Percentiles rank a stretch among this genome's conserved stretches.
phyloP scores from a whole-genome alignment of 768 basidiomycete genomes.

The Saitozyma podzolica region DNA sequence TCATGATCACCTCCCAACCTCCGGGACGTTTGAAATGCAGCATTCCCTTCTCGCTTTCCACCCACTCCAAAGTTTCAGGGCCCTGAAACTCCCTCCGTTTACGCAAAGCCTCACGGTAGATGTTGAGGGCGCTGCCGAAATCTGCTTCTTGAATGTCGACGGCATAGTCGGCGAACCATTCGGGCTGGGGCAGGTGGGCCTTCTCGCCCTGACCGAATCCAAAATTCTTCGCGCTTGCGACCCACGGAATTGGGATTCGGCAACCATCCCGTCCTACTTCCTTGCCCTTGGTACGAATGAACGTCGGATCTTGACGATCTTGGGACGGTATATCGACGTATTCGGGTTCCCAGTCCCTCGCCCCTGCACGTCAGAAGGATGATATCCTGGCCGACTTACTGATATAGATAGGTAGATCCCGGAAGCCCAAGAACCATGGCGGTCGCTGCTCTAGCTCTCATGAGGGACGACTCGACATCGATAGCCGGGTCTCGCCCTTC shows the following conservation, averaged over 20 bases:
- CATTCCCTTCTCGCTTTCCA: neutral
- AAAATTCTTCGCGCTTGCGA: constrained; percentile 8
- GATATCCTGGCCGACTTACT: neutral
- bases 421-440: constrained; percentile 1
- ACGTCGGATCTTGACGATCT: constrained; percentile 34
- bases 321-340: constrained; percentile 14
- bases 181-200: constrained; percentile 19
- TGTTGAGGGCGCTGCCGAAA: neutral
- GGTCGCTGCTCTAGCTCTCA: neutral
- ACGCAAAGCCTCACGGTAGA: neutral
- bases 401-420: constrained; percentile 7
- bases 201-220: constrained; percentile 20
- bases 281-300: constrained; percentile 26
- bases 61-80: constrained; percentile 1
- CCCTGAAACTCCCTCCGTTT: neutral
- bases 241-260: constrained; percentile 37
- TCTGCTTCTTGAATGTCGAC: neutral
- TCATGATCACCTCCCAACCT: neutral
- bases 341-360: constrained; percentile 37
- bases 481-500: constrained; percentile 1
- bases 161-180: neutral
- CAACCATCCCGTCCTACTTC: constrained; percentile 35
- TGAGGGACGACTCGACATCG: neutral
- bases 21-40: constrained; percentile 3
- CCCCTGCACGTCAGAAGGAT: constrained; percentile 14